Evolutionary conservation across 108 stramenopile species (phyloP).

Genomic region (Nitzschia sp.): DNA sequence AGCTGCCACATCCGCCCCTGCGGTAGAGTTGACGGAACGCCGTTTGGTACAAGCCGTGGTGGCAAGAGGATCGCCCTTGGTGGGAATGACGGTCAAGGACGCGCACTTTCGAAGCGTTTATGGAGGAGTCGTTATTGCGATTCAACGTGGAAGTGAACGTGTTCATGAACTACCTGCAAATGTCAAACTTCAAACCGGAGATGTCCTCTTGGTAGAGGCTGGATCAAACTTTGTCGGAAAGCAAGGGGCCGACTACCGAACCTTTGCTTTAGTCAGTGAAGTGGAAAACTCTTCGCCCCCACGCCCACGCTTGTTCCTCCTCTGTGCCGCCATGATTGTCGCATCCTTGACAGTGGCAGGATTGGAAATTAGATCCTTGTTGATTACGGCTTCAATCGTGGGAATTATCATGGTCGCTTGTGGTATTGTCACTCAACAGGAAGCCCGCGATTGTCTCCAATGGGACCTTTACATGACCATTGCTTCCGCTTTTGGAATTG

Average conservation of each 20-base stretch:
- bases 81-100: constrained; percentile 74
- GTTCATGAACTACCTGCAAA: constrained; percentile 82
- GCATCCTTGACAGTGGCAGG: constrained; percentile 45
- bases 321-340: constrained; percentile 61
- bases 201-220: constrained; percentile 81
- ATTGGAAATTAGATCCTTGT: constrained; percentile 48
- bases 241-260: constrained; percentile 55
- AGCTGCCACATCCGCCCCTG: neutral
- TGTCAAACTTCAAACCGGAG: constrained; percentile 80
- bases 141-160: constrained; percentile 77
- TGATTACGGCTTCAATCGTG: constrained; percentile 64
- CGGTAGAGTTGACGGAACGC: constrained; percentile 69
- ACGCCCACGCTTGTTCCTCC: constrained; percentile 62
- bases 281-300: constrained; percentile 84
- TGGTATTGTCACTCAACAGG: constrained; percentile 81
- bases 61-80: constrained; percentile 68
- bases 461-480: constrained; percentile 85
- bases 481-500: constrained; percentile 83
- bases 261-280: constrained; percentile 77
- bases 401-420: constrained; percentile 58
- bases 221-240: constrained; percentile 70
- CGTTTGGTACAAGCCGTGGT: constrained; percentile 85
- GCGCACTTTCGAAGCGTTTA: constrained; percentile 71
- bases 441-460: constrained; percentile 74
- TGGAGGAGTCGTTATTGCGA: constrained; percentile 86